Evolutionary conservation across 768 basidiomycete species (phyloP), one percentile per base, ranked within the genome.

Genomic region (Russula earlei): DNA sequence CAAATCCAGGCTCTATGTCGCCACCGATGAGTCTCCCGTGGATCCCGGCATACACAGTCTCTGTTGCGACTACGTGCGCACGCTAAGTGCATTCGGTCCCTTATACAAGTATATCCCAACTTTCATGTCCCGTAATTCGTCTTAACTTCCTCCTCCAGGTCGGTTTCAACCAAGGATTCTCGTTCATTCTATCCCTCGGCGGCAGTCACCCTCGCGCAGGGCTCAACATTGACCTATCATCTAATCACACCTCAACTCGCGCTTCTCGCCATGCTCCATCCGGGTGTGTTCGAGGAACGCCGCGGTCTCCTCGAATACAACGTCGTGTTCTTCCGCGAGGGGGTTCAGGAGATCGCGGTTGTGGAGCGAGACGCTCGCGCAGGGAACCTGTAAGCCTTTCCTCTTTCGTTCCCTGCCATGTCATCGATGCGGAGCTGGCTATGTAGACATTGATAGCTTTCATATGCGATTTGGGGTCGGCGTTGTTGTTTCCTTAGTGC

Each of bases 11-110:
- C 73, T 96, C 25, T 93, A 94, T 65, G 77, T 97, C n/a, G 93
- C 93, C 11, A 93, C 93, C 11, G 95, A 98, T 65, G 84, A 85
- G 17, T 91, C 89, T 0, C 91, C 93, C 5, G 88, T 95, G 25
- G 93, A 97, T 66, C 79, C 84, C 55, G 83, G 84, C 4, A 93
- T 90, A 0, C 85, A 93, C 65, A 89, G 85, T 59, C 76, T 95
- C 19, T 94, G 91, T 65, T 91, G 87, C 60, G 92, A 97, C 65
- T 97, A 92, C 65, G 74, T 97, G 22, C 82, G 83, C 54, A 91
- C 90, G 76, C 77, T 95, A 52, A 87, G 84, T 62, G 82, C 90
- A 1, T 92, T 96, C 61, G 84, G 87, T 41, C 80, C 85, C 15
- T 67, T 98, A 29, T 98, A 94, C 75, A 84, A 80, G 94, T 92